Base-by-base conservation (phyloP, 371 early-diverging fungal species). In the Zychaea mexicana region DNA sequence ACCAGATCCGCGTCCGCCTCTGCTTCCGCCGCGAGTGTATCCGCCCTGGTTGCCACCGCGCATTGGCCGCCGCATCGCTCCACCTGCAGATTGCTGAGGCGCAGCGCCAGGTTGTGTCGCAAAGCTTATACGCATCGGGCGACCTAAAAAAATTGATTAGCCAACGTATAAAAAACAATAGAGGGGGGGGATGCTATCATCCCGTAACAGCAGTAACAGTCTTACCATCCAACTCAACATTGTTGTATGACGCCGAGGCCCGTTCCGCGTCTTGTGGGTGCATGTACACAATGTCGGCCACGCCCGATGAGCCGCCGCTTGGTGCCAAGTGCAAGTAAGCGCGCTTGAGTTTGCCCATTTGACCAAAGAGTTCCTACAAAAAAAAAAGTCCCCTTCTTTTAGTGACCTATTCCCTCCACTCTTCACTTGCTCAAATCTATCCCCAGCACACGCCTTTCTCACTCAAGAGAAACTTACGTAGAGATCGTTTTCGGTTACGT, bases 401-500 rank as follows among this genome's bases (percentile, higher is more conserved):
- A 10, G 8, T 53, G 19, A n/a, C 26, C 6, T 28, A 5, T n/a
- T 45, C 32, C 3, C 12, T 8, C 31, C 5, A 5, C 31, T 21
- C 47, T 31, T 17, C 15, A n/a, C 45, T 2, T 42, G 2, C 38
- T 21, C 38, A 1, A 7, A 24, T 15, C 42, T n/a, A 12, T 3
- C 42, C 42, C 42, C 4, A 12, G 13, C n/a, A 42, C n/a, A 17
- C 33, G 12, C 12, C 33, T 33, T 33, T 33, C 33, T 33, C 33
- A 5, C n/a, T 7, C 4, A 42, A 15, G 22, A 33, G 27, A 17
- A 38, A 69, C 78, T 72, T 80, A 88, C 89, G 66, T 87, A 80
- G 65, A 89, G 84, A 75, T 89, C 89, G 53, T 84, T 84, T 73
- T 86, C 80, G 42, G 86, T 83, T 10, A 89, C 89, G 60, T 85